These are phyloP conservation scores for Homolaphlyctis polyrhiza DNA, from an alignment of 371 early-diverging fungal species.

Conservation along the genomic window DNA sequence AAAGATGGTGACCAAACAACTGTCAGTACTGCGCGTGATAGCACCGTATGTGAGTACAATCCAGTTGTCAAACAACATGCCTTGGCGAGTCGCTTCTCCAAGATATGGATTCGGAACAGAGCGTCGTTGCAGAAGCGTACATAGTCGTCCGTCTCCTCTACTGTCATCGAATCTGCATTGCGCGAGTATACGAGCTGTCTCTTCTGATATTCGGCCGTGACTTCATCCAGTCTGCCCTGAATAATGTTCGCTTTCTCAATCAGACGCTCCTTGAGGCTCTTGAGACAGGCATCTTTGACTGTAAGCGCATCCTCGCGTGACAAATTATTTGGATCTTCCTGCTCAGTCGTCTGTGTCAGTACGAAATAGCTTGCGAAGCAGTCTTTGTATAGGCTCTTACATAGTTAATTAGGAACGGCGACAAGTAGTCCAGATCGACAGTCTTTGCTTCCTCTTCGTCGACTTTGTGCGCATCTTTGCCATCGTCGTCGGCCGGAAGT, in stretches of 20 bases:
- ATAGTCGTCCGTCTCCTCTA: slow-evolving; percentile 51
- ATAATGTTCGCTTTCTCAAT: slow-evolving; percentile 53
- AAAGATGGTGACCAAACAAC: background rate
- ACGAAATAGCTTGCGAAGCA: background rate
- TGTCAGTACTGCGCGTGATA: background rate
- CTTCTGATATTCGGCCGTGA: slow-evolving; percentile 44
- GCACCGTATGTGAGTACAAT: background rate
- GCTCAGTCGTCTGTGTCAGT: background rate
- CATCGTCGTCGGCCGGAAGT: slow-evolving; percentile 34
- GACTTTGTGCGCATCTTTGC: slow-evolving; percentile 38
- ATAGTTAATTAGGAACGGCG: slow-evolving; percentile 51
- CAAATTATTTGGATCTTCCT: slow-evolving; percentile 29
- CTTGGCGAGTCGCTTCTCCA: slow-evolving; percentile 50
- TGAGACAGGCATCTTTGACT: slow-evolving; percentile 44
- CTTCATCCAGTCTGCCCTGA: slow-evolving; percentile 48
- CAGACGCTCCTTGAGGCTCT: slow-evolving; percentile 41
- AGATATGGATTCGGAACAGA: slow-evolving; percentile 48
- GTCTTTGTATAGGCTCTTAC: slow-evolving; percentile 17
- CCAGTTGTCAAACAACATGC: slow-evolving; percentile 14
- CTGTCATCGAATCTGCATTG: slow-evolving; percentile 47
- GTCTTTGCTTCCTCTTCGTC: slow-evolving; percentile 45
- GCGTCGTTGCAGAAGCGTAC: slow-evolving; percentile 50
- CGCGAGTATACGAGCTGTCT: slow-evolving; percentile 43
- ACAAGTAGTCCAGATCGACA: slow-evolving; percentile 47
- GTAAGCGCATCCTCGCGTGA: slow-evolving; percentile 36